These are phyloP conservation scores for Ophiostoma australiae DNA, from an alignment of 2,329 filamentous ascomycete genomes.

Conservation along the genomic window DNA sequence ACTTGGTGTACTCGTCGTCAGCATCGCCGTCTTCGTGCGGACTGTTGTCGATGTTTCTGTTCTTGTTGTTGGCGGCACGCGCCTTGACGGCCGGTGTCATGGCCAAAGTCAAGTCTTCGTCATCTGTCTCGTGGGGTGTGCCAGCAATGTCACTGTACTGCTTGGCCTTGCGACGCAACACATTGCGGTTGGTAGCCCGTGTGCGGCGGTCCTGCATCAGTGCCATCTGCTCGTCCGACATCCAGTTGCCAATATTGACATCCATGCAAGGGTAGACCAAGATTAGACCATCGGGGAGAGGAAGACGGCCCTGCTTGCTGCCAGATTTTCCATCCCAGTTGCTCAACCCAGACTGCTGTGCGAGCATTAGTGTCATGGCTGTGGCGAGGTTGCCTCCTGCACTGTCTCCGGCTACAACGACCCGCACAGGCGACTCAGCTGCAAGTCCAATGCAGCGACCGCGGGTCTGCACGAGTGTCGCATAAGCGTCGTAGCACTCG, in stretches of 20 bases:
- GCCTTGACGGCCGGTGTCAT: slow-evolving; percentile 27
- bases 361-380: slow-evolving; percentile 79
- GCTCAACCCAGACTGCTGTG: slow-evolving; percentile 62
- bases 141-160: slow-evolving; percentile 81
- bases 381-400: slow-evolving; percentile 78
- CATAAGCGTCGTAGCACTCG: slow-evolving; percentile 82
- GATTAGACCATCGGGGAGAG: slow-evolving; percentile 72
- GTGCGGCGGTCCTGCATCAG: slow-evolving; percentile 79
- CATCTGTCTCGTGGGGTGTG: slow-evolving; percentile 75
- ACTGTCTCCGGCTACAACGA: slow-evolving; percentile 74
- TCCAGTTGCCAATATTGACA: slow-evolving; percentile 98
- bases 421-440: slow-evolving; percentile 58
- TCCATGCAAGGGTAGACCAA: slow-evolving; percentile 87
- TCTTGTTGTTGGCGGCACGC: background rate
- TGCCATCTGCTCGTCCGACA: slow-evolving; percentile 97
- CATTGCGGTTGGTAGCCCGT: slow-evolving; percentile 69
- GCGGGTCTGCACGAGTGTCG: slow-evolving; percentile 64
- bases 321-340: slow-evolving; percentile 29
- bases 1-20: slow-evolving; percentile 5
- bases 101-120: slow-evolving; percentile 52
- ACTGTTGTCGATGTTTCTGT: background rate
- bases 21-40: slow-evolving; percentile 16
- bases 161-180: slow-evolving; percentile 78
- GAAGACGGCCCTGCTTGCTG: slow-evolving; percentile 41
- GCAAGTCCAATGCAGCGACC: slow-evolving; percentile 72